These are phyloP conservation scores for Leccinum subatratum DNA, from an alignment of 1,284 basidiomycete species.

Conservation along the genomic window DNA sequence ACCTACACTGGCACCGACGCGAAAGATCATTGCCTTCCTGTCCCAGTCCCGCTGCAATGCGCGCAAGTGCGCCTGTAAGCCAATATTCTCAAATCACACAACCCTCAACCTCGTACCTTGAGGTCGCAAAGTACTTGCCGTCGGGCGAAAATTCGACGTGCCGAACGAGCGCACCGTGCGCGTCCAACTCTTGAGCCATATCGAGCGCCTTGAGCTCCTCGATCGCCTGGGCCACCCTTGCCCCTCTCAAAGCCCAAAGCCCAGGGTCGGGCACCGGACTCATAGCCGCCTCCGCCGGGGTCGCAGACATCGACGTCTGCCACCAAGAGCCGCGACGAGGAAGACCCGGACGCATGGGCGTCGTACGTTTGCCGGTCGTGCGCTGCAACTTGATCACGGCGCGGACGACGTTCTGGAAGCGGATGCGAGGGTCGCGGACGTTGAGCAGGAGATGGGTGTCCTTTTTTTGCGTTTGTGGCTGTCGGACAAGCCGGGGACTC, in stretches of 20 bases:
- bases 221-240: constrained; percentile 50
- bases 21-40: constrained; percentile 67
- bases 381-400: constrained; percentile 30
- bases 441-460: constrained; percentile 25
- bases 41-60: constrained; percentile 65
- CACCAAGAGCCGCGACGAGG: constrained; percentile 31
- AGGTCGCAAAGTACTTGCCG: constrained; percentile 36
- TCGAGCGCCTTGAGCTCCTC: constrained; percentile 55
- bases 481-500: constrained; percentile 2
- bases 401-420: constrained; percentile 32
- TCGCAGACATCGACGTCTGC: constrained; percentile 20
- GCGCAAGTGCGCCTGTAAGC: background rate
- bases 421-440: constrained; percentile 24
- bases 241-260: constrained; percentile 40
- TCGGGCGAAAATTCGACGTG: constrained; percentile 39
- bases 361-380: constrained; percentile 25
- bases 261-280: constrained; percentile 38
- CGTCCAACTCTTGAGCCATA: constrained; percentile 46
- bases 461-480: background rate
- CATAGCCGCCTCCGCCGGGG: constrained; percentile 23
- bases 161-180: constrained; percentile 34
- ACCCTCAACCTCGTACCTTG: constrained; percentile 24
- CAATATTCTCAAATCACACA: background rate
- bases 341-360: constrained; percentile 19
- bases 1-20: constrained; percentile 64